A percentile compares a stretch with the other conserved stretches of the same genome.
These are phyloP conservation scores for Corymbia maculata DNA, from an alignment of 345 rosid species.

Conservation along the genomic window DNA sequence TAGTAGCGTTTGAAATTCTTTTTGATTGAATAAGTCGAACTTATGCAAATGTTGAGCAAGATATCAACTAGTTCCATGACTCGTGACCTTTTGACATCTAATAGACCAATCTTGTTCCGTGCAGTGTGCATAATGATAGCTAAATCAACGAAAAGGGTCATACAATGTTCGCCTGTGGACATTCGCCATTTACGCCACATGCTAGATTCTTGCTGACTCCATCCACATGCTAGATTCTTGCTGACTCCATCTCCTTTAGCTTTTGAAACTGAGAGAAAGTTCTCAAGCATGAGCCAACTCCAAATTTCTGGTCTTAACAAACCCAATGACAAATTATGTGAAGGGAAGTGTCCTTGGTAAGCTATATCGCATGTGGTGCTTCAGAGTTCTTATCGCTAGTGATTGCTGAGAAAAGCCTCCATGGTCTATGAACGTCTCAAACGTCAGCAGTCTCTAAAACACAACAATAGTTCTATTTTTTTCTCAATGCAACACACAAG, in stretches of 20 bases:
- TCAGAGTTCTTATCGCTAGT: slow-evolving; percentile 26
- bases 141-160: not conserved
- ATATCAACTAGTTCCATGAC: not conserved
- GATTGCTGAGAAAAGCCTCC: slow-evolving; percentile 65
- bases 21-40: too few species aligned
- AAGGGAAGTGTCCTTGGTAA: slow-evolving; percentile 47
- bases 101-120: not conserved
- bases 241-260: not conserved
- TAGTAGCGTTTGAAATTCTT: too few species aligned
- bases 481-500: slow-evolving; percentile 44
- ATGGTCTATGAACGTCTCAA: slow-evolving; percentile 36
- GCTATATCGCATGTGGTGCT: slow-evolving; percentile 52
- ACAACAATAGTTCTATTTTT: slow-evolving; percentile 6
- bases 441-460: slow-evolving; percentile 40
- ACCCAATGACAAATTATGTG: not conserved
- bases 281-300: not conserved
- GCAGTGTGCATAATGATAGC: not conserved
- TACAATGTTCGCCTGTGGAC: not conserved
- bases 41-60: too few species aligned
- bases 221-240: not conserved
- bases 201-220: not conserved
- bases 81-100: not conserved
- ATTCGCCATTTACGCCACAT: not conserved
- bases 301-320: not conserved
- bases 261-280: not conserved